Percentiles rank a stretch among this genome's conserved stretches.
phyloP scores from a whole-genome alignment of 768 basidiomycete genomes.

The Pleurotus eryngii region DNA sequence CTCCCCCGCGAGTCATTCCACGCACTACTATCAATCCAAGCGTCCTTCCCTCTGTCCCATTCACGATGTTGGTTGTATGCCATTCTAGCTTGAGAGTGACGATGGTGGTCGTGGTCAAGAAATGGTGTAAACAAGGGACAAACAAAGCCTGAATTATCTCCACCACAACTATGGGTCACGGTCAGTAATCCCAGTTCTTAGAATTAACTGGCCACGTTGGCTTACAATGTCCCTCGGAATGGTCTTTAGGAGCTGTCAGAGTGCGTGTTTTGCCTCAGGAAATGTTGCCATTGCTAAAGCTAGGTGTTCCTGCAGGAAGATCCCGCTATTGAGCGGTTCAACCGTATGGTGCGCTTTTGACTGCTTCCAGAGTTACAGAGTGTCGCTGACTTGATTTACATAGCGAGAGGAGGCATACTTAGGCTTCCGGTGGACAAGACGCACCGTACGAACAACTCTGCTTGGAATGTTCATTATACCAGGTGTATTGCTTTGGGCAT shows the following conservation, averaged over 20 bases:
- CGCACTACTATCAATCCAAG: conserved; percentile 32
- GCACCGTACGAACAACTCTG: conserved; percentile 58
- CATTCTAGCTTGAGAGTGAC: conserved; percentile 39
- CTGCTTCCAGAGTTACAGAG: conserved; percentile 4
- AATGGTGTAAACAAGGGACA: conserved; percentile 34
- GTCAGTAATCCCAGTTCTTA: conserved; percentile 27
- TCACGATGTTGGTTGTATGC: conserved; percentile 65
- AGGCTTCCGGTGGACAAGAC: conserved; percentile 76
- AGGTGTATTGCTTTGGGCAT: conserved; percentile 46
- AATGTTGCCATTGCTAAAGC: not conserved
- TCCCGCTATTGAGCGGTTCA: conserved; percentile 59
- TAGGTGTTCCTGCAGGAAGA: conserved; percentile 32
- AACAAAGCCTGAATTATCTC: conserved; percentile 28
- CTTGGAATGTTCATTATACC: conserved; percentile 68
- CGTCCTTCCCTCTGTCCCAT: conserved; percentile 81
- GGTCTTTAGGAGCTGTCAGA: conserved; percentile 51
- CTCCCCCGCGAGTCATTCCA: conserved; percentile 29
- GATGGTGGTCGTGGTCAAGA: conserved; percentile 23
- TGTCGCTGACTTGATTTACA: conserved; percentile 9
- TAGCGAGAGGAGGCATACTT: conserved; percentile 86
- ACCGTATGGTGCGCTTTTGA: conserved; percentile 37
- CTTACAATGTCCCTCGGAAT: conserved; percentile 13
- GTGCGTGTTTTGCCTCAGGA: conserved; percentile 25
- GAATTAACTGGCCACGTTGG: not conserved
- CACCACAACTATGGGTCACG: conserved; percentile 50